Percentiles rank a stretch among this genome's conserved stretches.
Evolutionary conservation across 805 yeast species (phyloP).

Genomic region (Candida nemodendra): DNA sequence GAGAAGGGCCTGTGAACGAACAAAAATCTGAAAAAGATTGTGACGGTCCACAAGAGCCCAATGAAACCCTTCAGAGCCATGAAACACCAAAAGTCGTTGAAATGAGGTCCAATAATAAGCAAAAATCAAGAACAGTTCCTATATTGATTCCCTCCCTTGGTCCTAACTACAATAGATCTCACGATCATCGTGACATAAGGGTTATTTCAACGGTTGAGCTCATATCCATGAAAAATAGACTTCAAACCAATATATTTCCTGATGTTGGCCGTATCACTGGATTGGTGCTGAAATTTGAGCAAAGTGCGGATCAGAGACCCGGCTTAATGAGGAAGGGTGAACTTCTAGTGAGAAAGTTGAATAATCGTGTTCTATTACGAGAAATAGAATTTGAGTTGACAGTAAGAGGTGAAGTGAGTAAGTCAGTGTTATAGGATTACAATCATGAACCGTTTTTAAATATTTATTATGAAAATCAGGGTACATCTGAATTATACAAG

Average conservation of each 20-base stretch:
- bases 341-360: slow-evolving; percentile 13
- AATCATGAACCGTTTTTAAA: no score
- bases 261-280: slow-evolving; percentile 21
- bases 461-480: no score
- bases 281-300: slow-evolving; percentile 20
- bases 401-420: slow-evolving; percentile 15
- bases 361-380: slow-evolving; percentile 14
- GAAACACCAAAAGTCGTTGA: background rate
- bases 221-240: slow-evolving; percentile 19
- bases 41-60: background rate
- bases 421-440: slow-evolving; percentile 8
- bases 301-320: slow-evolving; percentile 12
- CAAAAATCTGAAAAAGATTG: background rate
- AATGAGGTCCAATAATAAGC: background rate
- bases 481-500: no score
- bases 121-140: slow-evolving; percentile 3
- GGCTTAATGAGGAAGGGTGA: slow-evolving; percentile 4
- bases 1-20: background rate
- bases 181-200: slow-evolving; percentile 14
- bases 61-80: background rate
- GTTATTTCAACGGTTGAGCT: slow-evolving; percentile 17
- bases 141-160: slow-evolving; percentile 13
- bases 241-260: slow-evolving; percentile 12
- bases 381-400: slow-evolving; percentile 16
- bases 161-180: slow-evolving; percentile 11